These are phyloP conservation scores for Mycena crocata DNA, from an alignment of 768 basidiomycete species.

Conservation along the genomic window DNA sequence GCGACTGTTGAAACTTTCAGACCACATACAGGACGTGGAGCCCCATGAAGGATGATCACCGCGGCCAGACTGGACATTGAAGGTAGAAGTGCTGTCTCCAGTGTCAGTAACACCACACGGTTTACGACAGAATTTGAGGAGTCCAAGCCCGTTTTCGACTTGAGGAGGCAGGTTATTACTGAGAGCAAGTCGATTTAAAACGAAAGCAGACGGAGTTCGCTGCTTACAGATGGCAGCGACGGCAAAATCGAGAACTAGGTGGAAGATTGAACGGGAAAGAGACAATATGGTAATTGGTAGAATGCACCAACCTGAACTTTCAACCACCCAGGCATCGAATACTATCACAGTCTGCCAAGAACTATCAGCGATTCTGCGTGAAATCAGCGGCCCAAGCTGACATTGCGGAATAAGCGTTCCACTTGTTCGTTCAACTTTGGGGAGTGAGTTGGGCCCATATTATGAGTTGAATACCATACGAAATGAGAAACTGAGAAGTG, in stretches of 20 bases:
- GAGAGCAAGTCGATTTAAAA: not conserved
- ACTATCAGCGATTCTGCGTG: not conserved
- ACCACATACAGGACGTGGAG: slow-evolving; percentile 44
- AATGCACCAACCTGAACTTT: slow-evolving; percentile 49
- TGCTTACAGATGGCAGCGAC: slow-evolving; percentile 33
- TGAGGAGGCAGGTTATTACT: slow-evolving; percentile 29
- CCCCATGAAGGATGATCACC: slow-evolving; percentile 38
- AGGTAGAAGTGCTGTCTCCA: slow-evolving; percentile 48
- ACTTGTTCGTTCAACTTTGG: not conserved
- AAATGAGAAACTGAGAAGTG: slow-evolving; percentile 9
- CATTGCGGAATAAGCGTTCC: slow-evolving; percentile 43
- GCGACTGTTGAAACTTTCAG: not conserved
- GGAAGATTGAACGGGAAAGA: not conserved
- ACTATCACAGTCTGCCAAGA: slow-evolving; percentile 50
- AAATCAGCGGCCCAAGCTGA: slow-evolving; percentile 13
- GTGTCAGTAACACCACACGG: slow-evolving; percentile 47
- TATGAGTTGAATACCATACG: not conserved
- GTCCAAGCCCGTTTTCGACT: slow-evolving; percentile 44
- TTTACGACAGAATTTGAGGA: slow-evolving; percentile 48
- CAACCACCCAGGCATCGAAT: slow-evolving; percentile 60
- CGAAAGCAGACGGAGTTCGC: not conserved
- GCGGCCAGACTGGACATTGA: slow-evolving; percentile 47
- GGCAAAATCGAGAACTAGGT: slow-evolving; percentile 52
- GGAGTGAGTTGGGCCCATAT: not conserved
- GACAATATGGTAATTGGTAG: not conserved